Conservation (phyloP, 1,284 basidiomycete species). For the Cutaneotrichosporon mucoides region DNA sequence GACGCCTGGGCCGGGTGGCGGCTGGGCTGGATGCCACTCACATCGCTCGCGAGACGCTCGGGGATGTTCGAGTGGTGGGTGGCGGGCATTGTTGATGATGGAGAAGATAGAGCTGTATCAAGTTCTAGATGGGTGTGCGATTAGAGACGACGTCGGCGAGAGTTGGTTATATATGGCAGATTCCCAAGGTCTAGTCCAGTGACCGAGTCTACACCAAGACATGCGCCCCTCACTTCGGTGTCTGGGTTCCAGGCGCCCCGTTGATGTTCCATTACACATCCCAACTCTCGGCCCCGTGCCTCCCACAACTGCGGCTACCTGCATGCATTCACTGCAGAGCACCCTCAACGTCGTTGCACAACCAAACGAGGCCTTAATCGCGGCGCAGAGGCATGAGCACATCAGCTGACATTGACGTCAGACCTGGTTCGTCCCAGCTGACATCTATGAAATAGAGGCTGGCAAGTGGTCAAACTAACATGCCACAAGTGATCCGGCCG, state of each 20-base stretch:
- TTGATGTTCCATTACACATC: background rate
- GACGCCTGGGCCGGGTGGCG: too few species aligned
- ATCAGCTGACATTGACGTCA: slow-evolving; percentile 6
- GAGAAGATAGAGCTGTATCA: background rate
- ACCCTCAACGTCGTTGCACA: background rate
- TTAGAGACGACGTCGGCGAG: background rate
- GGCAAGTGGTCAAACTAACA: too few species aligned
- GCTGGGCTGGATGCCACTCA: background rate
- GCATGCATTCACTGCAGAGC: background rate
- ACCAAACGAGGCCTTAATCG: too few species aligned
- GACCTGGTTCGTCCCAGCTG: background rate
- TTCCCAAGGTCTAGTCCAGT: background rate
- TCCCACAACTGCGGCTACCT: too few species aligned
- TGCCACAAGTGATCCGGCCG: too few species aligned
- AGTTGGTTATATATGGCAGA: background rate
- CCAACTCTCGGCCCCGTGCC: too few species aligned
- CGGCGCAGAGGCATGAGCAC: too few species aligned
- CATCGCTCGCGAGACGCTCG: slow-evolving; percentile 10
- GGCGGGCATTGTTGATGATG: background rate
- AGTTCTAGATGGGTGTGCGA: too few species aligned
- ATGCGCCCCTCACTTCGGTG: too few species aligned
- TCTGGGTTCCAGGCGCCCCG: too few species aligned
- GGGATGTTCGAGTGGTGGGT: slow-evolving; percentile 5
- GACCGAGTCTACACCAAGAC: too few species aligned
- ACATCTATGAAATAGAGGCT: too few species aligned